A percentile compares a stretch with the other conserved stretches of the same genome.
Conservation (phyloP, 192 early-diverging fungal genomes). For the Coemansia sp. region DNA sequence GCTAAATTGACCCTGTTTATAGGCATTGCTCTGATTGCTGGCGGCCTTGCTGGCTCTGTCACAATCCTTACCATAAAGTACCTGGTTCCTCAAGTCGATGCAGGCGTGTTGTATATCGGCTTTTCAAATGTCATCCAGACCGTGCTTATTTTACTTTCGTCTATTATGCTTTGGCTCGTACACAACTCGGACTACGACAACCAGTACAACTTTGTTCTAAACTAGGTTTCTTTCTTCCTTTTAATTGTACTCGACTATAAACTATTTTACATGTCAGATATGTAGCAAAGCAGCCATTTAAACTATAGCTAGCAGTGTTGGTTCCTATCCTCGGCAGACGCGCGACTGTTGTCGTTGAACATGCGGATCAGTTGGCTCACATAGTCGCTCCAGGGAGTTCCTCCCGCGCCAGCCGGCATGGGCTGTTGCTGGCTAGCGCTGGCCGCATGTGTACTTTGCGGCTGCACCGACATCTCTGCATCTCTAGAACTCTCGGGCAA, state of each 20-base stretch:
- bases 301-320: background rate
- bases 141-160: constrained; percentile 28
- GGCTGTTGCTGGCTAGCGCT: background rate
- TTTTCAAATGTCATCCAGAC: constrained; percentile 56
- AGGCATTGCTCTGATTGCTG: constrained; percentile 56
- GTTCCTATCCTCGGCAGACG: background rate
- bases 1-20: constrained; percentile 57
- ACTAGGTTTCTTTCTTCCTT: constrained; percentile 12
- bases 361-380: constrained; percentile 46
- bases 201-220: constrained; percentile 56
- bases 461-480: background rate
- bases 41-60: constrained; percentile 55
- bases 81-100: constrained; percentile 48
- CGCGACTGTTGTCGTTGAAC: constrained; percentile 17
- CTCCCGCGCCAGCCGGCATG: constrained; percentile 7
- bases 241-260: background rate
- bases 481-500: background rate
- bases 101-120: constrained; percentile 43
- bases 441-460: background rate
- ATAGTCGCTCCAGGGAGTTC: constrained; percentile 38
- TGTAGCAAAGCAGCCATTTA: no score
- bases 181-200: constrained; percentile 55
- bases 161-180: constrained; percentile 52
- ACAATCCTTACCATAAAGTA: constrained; percentile 56
- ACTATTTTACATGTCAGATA: no score